Percentiles rank a stretch among this genome's conserved stretches.
phyloP scores from a whole-genome alignment of 2,329 filamentous ascomycete genomes.

The Gnomoniopsis sp. region DNA sequence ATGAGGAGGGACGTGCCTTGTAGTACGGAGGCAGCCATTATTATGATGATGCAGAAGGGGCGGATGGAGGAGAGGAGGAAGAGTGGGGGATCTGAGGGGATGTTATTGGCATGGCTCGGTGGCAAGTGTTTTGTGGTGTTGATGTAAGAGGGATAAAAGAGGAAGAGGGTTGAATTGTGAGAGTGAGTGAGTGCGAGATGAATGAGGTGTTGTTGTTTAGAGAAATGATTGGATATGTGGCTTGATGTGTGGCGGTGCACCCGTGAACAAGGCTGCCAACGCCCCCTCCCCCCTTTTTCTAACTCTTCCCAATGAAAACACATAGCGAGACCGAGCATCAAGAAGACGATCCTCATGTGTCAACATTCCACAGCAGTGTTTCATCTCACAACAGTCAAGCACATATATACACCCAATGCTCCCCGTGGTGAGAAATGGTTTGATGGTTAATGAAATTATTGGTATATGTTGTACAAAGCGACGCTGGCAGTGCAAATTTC shows the following conservation, averaged over 20 bases:
- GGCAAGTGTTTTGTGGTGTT: background rate
- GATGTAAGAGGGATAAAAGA: background rate
- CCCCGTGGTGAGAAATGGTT: no score
- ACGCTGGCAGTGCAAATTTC: no score
- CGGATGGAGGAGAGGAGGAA: background rate
- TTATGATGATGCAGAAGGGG: background rate
- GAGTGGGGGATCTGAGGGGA: background rate
- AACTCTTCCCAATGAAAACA: background rate
- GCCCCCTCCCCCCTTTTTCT: background rate
- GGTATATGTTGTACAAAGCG: no score
- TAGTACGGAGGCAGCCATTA: conserved; percentile 32
- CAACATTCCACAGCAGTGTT: no score
- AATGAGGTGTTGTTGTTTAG: background rate
- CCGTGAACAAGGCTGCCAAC: background rate
- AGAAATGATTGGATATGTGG: background rate
- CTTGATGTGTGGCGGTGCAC: background rate
- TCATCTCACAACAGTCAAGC: no score
- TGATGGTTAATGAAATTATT: no score
- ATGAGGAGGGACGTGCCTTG: conserved; percentile 83
- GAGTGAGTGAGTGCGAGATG: background rate
- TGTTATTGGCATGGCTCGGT: background rate
- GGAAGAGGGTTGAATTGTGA: background rate
- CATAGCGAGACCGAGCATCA: no score
- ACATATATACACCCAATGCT: no score
- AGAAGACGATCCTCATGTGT: no score